phyloP scores from a whole-genome alignment of 768 basidiomycete species.

The Termitomyces heimii region DNA sequence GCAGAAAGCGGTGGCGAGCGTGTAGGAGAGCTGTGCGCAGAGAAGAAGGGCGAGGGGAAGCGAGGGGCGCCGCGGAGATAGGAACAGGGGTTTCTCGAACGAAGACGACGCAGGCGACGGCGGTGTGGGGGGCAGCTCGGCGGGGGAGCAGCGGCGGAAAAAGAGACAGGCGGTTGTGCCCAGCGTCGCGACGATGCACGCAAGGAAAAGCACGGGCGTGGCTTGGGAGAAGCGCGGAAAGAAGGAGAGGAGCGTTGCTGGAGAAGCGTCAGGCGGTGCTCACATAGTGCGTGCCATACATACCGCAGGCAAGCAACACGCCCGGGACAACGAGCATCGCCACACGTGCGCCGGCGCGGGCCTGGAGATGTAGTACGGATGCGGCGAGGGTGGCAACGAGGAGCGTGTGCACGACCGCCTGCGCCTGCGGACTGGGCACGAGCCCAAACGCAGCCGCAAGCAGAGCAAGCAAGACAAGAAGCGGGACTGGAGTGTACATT shows the following conservation, averaged over 20 bases:
- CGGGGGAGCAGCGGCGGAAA: not conserved
- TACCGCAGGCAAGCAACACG: conserved; percentile 5
- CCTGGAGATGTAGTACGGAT: conserved; percentile 8
- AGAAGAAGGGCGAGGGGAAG: not conserved
- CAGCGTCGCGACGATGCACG: conserved; percentile 4
- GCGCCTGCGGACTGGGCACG: conserved; percentile 1
- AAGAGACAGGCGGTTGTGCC: not conserved
- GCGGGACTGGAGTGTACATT: conserved; percentile 8
- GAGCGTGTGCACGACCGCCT: conserved; percentile 8
- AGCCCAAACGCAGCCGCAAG: conserved; percentile 2
- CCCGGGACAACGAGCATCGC: not conserved
- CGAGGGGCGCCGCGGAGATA: not conserved
- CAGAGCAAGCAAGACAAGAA: conserved; percentile 4
- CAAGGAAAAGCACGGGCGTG: conserved; percentile 2
- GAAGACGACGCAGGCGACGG: conserved; percentile 2
- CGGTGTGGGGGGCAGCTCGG: not conserved
- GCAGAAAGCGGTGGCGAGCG: not conserved
- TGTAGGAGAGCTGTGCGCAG: conserved; percentile 1
- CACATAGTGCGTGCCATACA: not conserved
- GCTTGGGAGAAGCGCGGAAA: not conserved
- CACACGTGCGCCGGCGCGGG: not conserved
- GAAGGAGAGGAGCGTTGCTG: conserved; percentile 6
- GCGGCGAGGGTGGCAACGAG: conserved; percentile 7
- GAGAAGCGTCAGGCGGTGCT: not conserved
- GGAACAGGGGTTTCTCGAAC: not conserved